Conservation (phyloP, 1,284 basidiomycete species). For the Fomitopsis palustris region DNA sequence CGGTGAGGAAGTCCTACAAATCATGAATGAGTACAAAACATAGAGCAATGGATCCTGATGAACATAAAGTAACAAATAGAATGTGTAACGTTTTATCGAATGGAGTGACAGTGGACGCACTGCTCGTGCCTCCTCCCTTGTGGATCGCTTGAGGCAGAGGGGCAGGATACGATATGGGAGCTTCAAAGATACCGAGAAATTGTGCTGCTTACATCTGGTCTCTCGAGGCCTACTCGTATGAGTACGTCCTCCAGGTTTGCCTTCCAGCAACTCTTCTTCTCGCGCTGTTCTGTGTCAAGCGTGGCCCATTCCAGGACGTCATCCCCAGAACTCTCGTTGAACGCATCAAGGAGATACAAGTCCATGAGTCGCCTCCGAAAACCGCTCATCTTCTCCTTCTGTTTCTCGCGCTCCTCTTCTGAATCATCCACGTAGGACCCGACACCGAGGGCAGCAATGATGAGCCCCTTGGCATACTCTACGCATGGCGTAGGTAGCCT, state of each 20-base stretch:
- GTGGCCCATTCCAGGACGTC: constrained; percentile 73
- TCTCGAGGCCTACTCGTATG: constrained; percentile 55
- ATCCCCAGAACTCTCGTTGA: constrained; percentile 66
- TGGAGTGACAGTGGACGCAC: too few species aligned
- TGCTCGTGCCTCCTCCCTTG: too few species aligned
- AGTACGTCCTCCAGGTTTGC: constrained; percentile 71
- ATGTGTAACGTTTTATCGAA: too few species aligned
- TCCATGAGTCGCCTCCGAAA: constrained; percentile 69
- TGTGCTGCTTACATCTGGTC: constrained; percentile 52
- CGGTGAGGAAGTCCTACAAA: constrained; percentile 59
- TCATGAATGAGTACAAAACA: constrained; percentile 5
- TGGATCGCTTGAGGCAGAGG: too few species aligned
- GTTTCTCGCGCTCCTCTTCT: constrained; percentile 36
- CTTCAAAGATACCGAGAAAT: not conserved
- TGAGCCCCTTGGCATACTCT: constrained; percentile 67
- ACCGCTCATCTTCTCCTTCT: constrained; percentile 50
- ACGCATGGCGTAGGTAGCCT: constrained; percentile 55
- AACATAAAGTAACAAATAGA: too few species aligned
- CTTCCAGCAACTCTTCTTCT: constrained; percentile 65
- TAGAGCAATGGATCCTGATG: too few species aligned
- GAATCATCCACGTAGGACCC: constrained; percentile 6
- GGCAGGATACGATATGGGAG: not conserved
- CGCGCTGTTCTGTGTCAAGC: constrained; percentile 56
- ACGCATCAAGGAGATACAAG: constrained; percentile 70
- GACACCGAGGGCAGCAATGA: constrained; percentile 51